Percentiles rank a stretch among this genome's conserved stretches.
Conservation (phyloP, 2,329 filamentous ascomycete species). For the Diaporthe eres region DNA sequence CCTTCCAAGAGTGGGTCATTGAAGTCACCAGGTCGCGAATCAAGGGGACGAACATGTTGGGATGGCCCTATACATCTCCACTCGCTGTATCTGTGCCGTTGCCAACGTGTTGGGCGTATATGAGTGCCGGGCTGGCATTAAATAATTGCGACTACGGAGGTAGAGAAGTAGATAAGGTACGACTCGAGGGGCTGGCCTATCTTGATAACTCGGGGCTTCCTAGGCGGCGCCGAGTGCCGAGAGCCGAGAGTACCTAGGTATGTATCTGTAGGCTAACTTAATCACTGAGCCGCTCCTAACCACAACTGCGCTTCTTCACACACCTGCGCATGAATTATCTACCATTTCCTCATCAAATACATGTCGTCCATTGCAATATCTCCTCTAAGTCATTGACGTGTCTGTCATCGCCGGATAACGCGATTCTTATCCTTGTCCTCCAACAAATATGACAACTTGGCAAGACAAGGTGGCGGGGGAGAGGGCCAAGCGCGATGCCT, state of each 20-base stretch:
- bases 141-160: slow-evolving; percentile 1
- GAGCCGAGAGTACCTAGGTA: not conserved
- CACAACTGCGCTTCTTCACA: not conserved
- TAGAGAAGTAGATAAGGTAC: not conserved
- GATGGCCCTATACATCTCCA: too few species aligned
- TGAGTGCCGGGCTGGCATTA: not conserved
- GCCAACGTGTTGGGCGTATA: not conserved
- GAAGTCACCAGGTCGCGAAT: too few species aligned
- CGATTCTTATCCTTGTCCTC: not conserved
- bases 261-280: not conserved
- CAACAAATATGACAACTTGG: not conserved
- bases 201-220: not conserved
- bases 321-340: not conserved
- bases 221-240: not conserved
- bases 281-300: not conserved
- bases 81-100: not conserved
- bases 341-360: not conserved
- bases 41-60: too few species aligned
- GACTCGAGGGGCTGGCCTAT: not conserved
- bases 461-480: slow-evolving; percentile 5
- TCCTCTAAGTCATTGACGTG: not conserved
- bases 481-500: slow-evolving; percentile 1
- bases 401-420: not conserved
- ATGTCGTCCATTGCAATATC: not conserved
- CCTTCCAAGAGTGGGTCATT: too few species aligned